Evolutionary conservation across 768 basidiomycete genomes (phyloP).

Genomic region (Suillus decipiens): DNA sequence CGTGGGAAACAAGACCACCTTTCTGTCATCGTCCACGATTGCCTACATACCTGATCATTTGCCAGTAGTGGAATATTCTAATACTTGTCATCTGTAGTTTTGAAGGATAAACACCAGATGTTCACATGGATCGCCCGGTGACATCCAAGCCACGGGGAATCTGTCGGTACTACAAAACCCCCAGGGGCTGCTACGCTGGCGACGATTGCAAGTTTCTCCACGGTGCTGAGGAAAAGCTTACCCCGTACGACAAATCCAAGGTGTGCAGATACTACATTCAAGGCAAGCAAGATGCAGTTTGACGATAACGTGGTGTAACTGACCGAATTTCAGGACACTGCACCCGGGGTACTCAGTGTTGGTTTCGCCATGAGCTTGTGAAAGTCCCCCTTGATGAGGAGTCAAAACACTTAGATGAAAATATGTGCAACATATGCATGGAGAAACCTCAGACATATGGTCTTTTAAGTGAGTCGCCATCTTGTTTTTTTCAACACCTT

Average conservation of each 20-base stretch:
- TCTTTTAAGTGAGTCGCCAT: constrained; percentile 53
- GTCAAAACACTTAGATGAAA: constrained; percentile 38
- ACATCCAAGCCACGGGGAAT: constrained; percentile 73
- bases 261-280: constrained; percentile 63
- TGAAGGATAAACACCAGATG: constrained; percentile 21
- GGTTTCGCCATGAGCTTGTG: constrained; percentile 63
- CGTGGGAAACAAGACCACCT: not conserved
- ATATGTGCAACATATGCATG: constrained; percentile 71
- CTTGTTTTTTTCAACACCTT: not conserved
- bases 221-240: constrained; percentile 49
- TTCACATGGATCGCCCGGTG: constrained; percentile 49
- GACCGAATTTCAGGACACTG: constrained; percentile 57
- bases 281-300: constrained; percentile 38
- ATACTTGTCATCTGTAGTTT: not conserved
- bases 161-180: constrained; percentile 65
- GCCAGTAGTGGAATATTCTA: not conserved
- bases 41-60: constrained; percentile 1
- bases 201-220: constrained; percentile 79
- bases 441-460: constrained; percentile 73
- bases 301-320: constrained; percentile 3
- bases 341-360: constrained; percentile 66
- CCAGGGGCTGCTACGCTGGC: constrained; percentile 71
- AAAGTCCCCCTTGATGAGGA: constrained; percentile 25
- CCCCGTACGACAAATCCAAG: constrained; percentile 74
- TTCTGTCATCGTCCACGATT: constrained; percentile 4